Percentiles rank a stretch among this genome's conserved stretches.
Evolutionary conservation across 2,329 filamentous ascomycete species (phyloP).

Genomic region (Cercospora nicotianae): DNA sequence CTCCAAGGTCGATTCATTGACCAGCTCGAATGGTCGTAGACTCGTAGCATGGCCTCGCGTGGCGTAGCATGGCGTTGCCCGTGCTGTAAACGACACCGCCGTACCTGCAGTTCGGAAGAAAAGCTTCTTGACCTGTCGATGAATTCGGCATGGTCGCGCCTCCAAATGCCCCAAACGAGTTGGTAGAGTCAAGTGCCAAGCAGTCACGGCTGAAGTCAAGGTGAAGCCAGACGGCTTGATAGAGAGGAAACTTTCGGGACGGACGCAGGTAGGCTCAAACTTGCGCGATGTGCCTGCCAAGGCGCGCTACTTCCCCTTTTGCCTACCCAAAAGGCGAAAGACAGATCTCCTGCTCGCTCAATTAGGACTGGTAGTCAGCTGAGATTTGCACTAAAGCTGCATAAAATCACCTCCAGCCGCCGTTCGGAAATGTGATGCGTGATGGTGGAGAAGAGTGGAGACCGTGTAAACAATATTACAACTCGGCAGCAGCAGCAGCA

Average conservation of each 20-base stretch:
- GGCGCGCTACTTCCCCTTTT: slow-evolving; percentile 1
- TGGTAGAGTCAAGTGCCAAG: background rate
- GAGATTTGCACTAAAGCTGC: background rate
- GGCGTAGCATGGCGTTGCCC: slow-evolving; percentile 3
- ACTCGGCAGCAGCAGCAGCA: background rate
- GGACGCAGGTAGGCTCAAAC: background rate
- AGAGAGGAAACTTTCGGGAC: background rate
- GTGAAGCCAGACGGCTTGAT: background rate
- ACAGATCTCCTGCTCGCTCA: background rate
- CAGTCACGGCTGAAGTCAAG: background rate
- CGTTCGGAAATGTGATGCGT: background rate
- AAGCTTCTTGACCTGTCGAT: background rate
- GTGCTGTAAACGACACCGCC: slow-evolving; percentile 2
- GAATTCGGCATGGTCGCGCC: background rate
- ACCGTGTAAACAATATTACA: background rate
- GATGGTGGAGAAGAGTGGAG: background rate
- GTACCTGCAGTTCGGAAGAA: background rate
- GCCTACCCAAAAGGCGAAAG: background rate
- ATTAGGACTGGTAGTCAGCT: background rate
- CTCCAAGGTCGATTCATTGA: background rate
- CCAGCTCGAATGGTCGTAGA: background rate
- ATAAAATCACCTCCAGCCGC: background rate
- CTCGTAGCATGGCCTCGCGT: background rate
- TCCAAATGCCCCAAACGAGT: background rate
- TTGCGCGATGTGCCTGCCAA: background rate